Conservation (phyloP, 805 yeast species). For the Candida verbasci region DNA sequence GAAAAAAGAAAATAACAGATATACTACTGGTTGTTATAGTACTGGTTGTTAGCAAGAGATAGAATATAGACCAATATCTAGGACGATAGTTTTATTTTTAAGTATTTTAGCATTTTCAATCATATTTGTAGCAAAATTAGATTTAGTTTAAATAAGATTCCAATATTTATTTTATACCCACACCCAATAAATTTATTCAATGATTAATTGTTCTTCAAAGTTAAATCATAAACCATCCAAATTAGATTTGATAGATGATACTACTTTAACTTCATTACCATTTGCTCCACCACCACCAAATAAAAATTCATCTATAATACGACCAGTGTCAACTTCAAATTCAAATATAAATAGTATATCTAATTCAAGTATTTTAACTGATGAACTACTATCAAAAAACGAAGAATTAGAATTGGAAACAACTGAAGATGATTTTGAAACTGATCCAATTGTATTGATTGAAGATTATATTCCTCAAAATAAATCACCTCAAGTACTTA, state of each 20-base stretch:
- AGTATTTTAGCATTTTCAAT: no score
- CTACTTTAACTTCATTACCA: slow-evolving; percentile 48
- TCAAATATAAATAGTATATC: slow-evolving; percentile 8
- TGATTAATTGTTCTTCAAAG: not conserved
- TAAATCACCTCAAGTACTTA: slow-evolving; percentile 12
- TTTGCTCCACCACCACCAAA: slow-evolving; percentile 43
- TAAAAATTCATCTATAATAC: slow-evolving; percentile 3
- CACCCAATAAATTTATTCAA: not conserved
- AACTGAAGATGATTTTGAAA: slow-evolving; percentile 16
- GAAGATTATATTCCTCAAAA: slow-evolving; percentile 46
- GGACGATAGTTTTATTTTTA: no score
- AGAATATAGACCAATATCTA: no score
- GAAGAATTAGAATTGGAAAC: no score
- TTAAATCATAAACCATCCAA: slow-evolving; percentile 34
- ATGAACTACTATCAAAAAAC: no score
- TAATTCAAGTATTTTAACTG: no score
- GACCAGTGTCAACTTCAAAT: not conserved
- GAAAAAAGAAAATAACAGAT: no score
- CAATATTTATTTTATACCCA: not conserved
- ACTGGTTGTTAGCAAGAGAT: no score
- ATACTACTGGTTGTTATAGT: no score
- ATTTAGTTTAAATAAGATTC: no score
- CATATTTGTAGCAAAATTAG: no score
- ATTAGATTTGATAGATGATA: slow-evolving; percentile 45
- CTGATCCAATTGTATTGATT: slow-evolving; percentile 43